phyloP scores from a whole-genome alignment of 495 filamentous ascomycete genomes.

The Hypoxylon lienhwacheense region DNA sequence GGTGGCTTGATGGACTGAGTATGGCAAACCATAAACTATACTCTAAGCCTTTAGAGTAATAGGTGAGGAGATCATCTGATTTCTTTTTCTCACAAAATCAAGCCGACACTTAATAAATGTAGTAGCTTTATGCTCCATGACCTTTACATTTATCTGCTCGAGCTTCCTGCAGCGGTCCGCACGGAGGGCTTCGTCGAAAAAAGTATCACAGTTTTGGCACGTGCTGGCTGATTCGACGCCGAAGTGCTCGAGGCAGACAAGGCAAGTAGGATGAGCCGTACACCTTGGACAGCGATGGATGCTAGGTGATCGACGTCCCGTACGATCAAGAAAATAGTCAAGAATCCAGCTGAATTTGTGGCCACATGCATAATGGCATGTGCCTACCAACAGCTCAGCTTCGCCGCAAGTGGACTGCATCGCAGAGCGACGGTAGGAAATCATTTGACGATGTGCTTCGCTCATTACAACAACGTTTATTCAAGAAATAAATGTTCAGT shows the following conservation, averaged over 20 bases:
- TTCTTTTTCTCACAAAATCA: background rate
- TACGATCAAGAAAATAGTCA: conserved; percentile 3
- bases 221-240: background rate
- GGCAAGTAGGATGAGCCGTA: background rate
- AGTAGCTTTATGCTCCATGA: conserved; percentile 10
- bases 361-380: conserved; percentile 5
- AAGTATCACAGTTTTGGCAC: conserved; percentile 5
- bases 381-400: conserved; percentile 10
- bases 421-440: background rate
- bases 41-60: no score
- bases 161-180: conserved; percentile 2
- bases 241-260: conserved; percentile 2
- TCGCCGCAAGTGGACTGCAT: conserved; percentile 2
- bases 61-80: background rate
- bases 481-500: no score
- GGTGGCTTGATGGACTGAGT: no score
- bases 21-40: no score
- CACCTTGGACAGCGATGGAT: conserved; percentile 5
- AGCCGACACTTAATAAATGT: conserved; percentile 5
- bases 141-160: background rate
- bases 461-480: no score
- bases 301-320: background rate
- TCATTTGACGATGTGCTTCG: background rate
- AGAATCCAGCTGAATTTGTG: conserved; percentile 15
- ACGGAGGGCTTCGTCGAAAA: conserved; percentile 7